Conservation (phyloP, 2,329 filamentous ascomycete species). For the Fusarium penzigii region DNA sequence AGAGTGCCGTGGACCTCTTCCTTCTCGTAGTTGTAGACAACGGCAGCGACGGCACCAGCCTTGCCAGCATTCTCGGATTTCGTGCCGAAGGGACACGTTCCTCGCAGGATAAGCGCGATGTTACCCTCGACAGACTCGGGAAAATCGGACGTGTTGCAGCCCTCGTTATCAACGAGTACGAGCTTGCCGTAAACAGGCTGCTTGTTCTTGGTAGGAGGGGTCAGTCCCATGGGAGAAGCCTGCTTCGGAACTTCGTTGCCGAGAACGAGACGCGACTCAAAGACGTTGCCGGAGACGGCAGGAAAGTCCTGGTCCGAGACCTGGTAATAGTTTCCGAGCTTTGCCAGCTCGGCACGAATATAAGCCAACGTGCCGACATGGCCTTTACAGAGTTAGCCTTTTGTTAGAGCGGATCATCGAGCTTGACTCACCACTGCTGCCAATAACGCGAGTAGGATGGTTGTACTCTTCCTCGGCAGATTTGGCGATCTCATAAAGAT, state of each 20-base stretch:
- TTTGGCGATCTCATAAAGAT: constrained; percentile 64
- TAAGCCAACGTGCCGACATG: constrained; percentile 67
- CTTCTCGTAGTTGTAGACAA: constrained; percentile 73
- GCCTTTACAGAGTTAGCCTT: constrained; percentile 40
- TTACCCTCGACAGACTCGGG: constrained; percentile 58
- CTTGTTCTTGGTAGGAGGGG: constrained; percentile 62
- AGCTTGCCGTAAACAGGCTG: constrained; percentile 61
- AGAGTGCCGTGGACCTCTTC: constrained; percentile 68
- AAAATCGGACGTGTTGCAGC: constrained; percentile 66
- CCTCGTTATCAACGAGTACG: constrained; percentile 61
- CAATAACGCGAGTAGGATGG: constrained; percentile 71
- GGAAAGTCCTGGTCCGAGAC: constrained; percentile 65
- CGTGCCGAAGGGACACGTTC: constrained; percentile 68
- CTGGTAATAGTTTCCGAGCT: constrained; percentile 61
- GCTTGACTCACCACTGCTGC: constrained; percentile 55
- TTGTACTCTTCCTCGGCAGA: constrained; percentile 60
- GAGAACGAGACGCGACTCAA: constrained; percentile 58
- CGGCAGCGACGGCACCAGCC: constrained; percentile 68
- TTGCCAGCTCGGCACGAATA: constrained; percentile 55
- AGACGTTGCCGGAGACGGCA: constrained; percentile 61
- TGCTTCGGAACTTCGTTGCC: constrained; percentile 51
- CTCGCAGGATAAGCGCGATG: constrained; percentile 71
- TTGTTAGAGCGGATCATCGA: background rate
- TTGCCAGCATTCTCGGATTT: constrained; percentile 70
- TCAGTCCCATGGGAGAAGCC: constrained; percentile 62